A percentile compares a stretch with the other conserved stretches of the same genome.
Evolutionary conservation across 106 monocot species (phyloP).

Genomic region (Platanthera zijinensis): DNA sequence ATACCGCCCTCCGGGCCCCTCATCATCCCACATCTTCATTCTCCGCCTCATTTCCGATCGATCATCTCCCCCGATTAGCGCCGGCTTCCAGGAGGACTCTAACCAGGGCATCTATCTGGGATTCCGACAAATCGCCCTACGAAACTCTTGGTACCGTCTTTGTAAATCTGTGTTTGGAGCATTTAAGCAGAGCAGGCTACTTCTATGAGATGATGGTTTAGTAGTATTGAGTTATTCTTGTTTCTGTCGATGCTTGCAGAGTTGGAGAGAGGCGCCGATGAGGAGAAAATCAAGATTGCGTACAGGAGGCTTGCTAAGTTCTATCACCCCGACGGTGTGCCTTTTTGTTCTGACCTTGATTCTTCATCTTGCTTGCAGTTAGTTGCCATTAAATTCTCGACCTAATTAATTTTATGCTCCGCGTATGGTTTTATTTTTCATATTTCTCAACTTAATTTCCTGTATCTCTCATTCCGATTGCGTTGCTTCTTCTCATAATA

Average conservation of each 20-base stretch:
- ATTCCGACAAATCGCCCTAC: conserved; percentile 77
- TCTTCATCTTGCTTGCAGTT: background rate
- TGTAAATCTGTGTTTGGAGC: background rate
- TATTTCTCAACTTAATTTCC: background rate
- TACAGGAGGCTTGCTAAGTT: conserved; percentile 86
- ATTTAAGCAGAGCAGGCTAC: background rate
- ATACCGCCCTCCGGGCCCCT: conserved; percentile 7
- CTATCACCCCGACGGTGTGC: conserved; percentile 91
- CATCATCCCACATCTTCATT: conserved; percentile 8
- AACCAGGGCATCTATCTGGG: conserved; percentile 77
- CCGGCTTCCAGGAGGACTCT: conserved; percentile 43
- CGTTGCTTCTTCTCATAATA: background rate
- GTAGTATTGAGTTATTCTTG: conserved; percentile 1
- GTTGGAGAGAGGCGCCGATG: conserved; percentile 78
- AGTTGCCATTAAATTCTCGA: background rate
- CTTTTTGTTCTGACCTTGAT: background rate
- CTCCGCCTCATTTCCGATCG: conserved; percentile 23
- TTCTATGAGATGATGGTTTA: background rate
- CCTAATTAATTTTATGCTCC: background rate
- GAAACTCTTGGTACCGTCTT: conserved; percentile 60
- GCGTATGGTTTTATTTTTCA: background rate
- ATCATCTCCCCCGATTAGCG: conserved; percentile 23
- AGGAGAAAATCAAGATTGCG: conserved; percentile 79
- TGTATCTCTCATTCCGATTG: background rate
- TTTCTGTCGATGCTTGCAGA: conserved; percentile 27